These are phyloP conservation scores for barley (Hordeum vulgare) DNA, from an alignment of 176 grass and related monocot species.

Conservation along the genomic window MorexV3_pseudomolecules_assembly NC_058519.1:400171157-400171656, in stretches of 20 bases:
- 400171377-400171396: background rate
- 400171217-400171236: conserved; percentile 12
- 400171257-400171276: conserved; percentile 80
- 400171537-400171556: conserved; percentile 95
- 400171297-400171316: conserved; percentile 78
- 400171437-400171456: conserved; percentile 25
- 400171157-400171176: background rate
- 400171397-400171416: background rate
- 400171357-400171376: conserved; percentile 20
- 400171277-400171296: conserved; percentile 78
- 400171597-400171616: conserved; percentile 84
- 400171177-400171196: background rate
- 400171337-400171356: conserved; percentile 84
- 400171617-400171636: conserved; percentile 79
- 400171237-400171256: conserved; percentile 48
- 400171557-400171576: conserved; percentile 76
- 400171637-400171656: conserved; percentile 89
- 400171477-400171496: conserved; percentile 88
- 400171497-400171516: conserved; percentile 79
- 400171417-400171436: background rate
- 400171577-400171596: conserved; percentile 96
- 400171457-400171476: conserved; percentile 81
- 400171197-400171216: conserved; percentile 36
- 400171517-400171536: conserved; percentile 88
- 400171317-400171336: conserved; percentile 85